Evolutionary conservation across 2,329 filamentous ascomycete species (phyloP), one percentile per base, ranked within the genome.

Genomic region (Xenoacremonium recifei): DNA sequence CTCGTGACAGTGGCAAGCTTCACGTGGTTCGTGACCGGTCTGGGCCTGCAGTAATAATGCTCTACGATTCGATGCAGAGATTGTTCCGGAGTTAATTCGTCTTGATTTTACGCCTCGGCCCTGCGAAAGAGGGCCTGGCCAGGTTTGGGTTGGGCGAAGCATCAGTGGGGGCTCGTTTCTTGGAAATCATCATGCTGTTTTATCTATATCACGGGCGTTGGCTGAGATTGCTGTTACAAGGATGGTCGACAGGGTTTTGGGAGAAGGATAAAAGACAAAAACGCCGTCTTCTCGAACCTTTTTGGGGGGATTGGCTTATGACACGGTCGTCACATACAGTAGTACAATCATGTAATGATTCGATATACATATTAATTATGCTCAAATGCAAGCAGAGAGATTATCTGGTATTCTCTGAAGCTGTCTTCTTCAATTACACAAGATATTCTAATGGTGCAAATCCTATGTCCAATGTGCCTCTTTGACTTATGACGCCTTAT

Each of bases 21-120:
- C 50, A 82, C 79, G 21, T 84, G 79, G 79, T 84, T 84, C 52
- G 77, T 82, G 27, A 69, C 69, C 18, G 79, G 80, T 3, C 57
- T 79, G 10, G 67, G 63, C 7, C 54, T 67, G 25, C 58, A 69
- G 12, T 31, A n/a, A n/a, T n/a, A n/a, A n/a, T n/a, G n/a, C n/a
- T n/a, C n/a, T n/a, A 15, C 13, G n/a, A 7, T 13, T 19, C 17
- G 21, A 27, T 37, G 15, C 43, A 17, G 27, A 25, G 21, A 12
- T 44, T 37, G 35, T 45, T 45, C 36, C 15, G 50, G 52, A 49
- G 45, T 54, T 49, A 33, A 30, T 27, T 42, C 23, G 43, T 27
- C 48, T 41, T 37, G 21, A 7, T 30, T 40, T 12, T 25, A 41
- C 35, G 19, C 31, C 20, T 27, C 35, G 35, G 32, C n/a, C n/a